These are phyloP conservation scores for Lodderomyces pseudojiufengensis DNA, from an alignment of 1,139 yeast genomes.

Conservation along the genomic window DNA sequence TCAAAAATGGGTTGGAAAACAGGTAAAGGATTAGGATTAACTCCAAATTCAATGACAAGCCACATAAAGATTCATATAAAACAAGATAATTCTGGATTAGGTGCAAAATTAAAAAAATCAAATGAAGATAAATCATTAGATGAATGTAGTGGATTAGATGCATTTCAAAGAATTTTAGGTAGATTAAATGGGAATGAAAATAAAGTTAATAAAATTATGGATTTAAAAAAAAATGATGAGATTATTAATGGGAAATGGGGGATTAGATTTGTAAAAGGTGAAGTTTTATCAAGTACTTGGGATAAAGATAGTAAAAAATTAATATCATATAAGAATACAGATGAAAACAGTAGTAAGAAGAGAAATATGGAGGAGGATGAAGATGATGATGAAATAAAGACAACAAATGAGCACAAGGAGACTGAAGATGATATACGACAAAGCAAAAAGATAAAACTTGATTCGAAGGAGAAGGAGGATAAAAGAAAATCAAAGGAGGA, in stretches of 20 bases:
- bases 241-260: slow-evolving; percentile 83
- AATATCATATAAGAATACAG: slow-evolving; percentile 14
- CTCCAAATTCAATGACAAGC: slow-evolving; percentile 59
- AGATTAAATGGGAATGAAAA: slow-evolving; percentile 77
- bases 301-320: slow-evolving; percentile 55
- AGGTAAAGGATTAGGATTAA: slow-evolving; percentile 82
- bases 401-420: slow-evolving; percentile 13
- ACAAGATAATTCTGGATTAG: slow-evolving; percentile 81
- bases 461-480: slow-evolving; percentile 15
- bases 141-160: slow-evolving; percentile 89
- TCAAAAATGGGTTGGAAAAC: slow-evolving; percentile 88
- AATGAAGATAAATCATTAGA: slow-evolving; percentile 53
- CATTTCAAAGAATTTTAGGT: slow-evolving; percentile 86
- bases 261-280: slow-evolving; percentile 81
- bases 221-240: slow-evolving; percentile 60
- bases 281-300: slow-evolving; percentile 79
- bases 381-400: slow-evolving; percentile 1
- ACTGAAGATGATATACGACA: slow-evolving; percentile 11
- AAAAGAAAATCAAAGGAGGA: slow-evolving; percentile 20
- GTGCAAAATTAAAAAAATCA: slow-evolving; percentile 64
- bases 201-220: slow-evolving; percentile 54
- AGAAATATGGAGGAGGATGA: slow-evolving; percentile 12
- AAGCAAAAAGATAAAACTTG: slow-evolving; percentile 19
- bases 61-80: slow-evolving; percentile 82
- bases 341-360: slow-evolving; percentile 8